phyloP scores from a whole-genome alignment of 768 basidiomycete genomes.

The Lentinula raphanica region DNA sequence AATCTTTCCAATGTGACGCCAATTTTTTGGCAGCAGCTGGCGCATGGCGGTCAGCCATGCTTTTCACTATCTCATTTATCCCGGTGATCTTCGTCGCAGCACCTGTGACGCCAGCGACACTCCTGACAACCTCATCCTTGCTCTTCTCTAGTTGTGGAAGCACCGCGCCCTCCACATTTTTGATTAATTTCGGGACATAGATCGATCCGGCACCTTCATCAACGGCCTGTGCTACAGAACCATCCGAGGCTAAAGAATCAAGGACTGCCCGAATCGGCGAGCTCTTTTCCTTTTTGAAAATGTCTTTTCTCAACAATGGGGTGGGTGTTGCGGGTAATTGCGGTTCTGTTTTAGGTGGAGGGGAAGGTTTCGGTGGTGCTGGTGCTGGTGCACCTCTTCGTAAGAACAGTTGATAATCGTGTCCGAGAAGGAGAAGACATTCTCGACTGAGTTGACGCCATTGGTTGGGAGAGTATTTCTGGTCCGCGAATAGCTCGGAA shows the following conservation, averaged over 20 bases:
- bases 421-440: conserved; percentile 54
- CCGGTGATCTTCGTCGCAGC: neutral
- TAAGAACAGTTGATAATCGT: conserved; percentile 64
- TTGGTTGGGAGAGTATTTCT: conserved; percentile 56
- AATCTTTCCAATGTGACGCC: conserved; percentile 25
- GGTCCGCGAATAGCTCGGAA: conserved; percentile 59
- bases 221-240: conserved; percentile 45
- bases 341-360: conserved; percentile 22
- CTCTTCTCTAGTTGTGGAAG: conserved; percentile 11
- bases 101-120: conserved; percentile 17
- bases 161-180: conserved; percentile 26
- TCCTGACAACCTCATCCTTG: conserved; percentile 18
- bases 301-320: conserved; percentile 35
- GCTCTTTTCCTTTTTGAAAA: conserved; percentile 38
- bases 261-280: conserved; percentile 53
- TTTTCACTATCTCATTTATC: conserved; percentile 9
- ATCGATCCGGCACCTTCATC: conserved; percentile 39
- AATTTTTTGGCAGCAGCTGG: conserved; percentile 27
- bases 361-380: conserved; percentile 10
- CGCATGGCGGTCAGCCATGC: conserved; percentile 15
- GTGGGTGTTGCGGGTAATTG: conserved; percentile 27
- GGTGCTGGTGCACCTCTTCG: conserved; percentile 45
- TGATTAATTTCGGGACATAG: conserved; percentile 48
- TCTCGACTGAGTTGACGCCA: conserved; percentile 61
- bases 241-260: conserved; percentile 56